A percentile compares a stretch with the other conserved stretches of the same genome.
Evolutionary conservation across 495 filamentous ascomycete species (phyloP).

Genomic region (Tuber brumale): DNA sequence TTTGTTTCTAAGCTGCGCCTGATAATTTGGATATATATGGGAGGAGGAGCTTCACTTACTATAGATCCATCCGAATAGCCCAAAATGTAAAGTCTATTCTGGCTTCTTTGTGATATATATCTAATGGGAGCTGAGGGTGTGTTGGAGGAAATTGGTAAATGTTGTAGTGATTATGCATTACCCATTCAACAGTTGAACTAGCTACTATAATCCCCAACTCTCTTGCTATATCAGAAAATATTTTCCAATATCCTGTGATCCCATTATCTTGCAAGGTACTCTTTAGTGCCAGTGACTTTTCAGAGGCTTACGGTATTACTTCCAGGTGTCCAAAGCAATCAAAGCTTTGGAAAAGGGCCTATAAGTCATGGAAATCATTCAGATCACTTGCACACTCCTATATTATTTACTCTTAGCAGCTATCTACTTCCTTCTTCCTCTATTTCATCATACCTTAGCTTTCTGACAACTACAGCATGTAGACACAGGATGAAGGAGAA

Average conservation of each 20-base stretch:
- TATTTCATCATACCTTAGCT: background rate
- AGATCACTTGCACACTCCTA: background rate
- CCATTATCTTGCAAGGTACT: background rate
- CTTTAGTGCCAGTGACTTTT: background rate
- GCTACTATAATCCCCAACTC: background rate
- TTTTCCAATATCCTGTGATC: background rate
- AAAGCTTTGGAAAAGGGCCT: background rate
- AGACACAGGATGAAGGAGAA: background rate
- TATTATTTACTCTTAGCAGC: background rate
- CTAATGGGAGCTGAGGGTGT: background rate
- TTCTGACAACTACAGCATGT: background rate
- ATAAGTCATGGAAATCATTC: background rate
- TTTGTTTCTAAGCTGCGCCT: too few species aligned
- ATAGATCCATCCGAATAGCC: background rate
- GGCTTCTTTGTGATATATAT: background rate
- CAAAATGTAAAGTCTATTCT: background rate
- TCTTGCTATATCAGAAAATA: background rate
- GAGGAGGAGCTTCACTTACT: too few species aligned
- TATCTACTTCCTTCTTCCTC: background rate
- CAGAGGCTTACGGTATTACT: background rate
- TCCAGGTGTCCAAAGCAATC: background rate
- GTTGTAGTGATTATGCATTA: background rate
- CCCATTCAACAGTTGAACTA: background rate
- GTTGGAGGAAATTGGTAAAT: background rate
- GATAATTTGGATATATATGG: too few species aligned